Percentiles rank a stretch among this genome's conserved stretches.
Conservation (phyloP, 805 yeast species). For the Yarrowia bubula region DNA sequence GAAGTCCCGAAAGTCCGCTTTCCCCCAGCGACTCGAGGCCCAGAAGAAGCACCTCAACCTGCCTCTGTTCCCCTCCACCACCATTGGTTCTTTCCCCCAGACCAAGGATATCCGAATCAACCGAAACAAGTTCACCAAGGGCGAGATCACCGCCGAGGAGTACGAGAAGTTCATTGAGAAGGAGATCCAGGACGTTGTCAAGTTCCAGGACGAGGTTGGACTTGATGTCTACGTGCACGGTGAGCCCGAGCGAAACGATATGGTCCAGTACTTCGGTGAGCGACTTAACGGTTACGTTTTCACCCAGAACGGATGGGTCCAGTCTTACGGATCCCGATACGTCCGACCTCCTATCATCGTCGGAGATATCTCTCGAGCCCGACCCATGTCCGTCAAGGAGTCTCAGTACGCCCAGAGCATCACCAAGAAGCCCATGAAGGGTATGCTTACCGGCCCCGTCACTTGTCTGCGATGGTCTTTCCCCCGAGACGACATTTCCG, state of each 20-base stretch:
- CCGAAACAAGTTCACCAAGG: conserved; percentile 98
- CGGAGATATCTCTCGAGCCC: conserved; percentile 98
- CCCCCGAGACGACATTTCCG: conserved; percentile 98
- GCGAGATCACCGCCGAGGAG: conserved; percentile 90
- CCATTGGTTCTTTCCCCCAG: conserved; percentile 99
- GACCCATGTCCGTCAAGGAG: conserved; percentile 98
- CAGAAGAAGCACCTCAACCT: conserved; percentile 86
- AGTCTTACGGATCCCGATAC: conserved; percentile 99
- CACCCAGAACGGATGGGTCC: conserved; percentile 99
- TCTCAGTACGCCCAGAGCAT: conserved; percentile 98
- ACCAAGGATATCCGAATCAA: conserved; percentile 97
- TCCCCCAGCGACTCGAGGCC: conserved; percentile 80
- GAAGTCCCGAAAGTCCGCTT: conserved; percentile 81
- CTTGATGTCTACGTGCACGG: conserved; percentile 98
- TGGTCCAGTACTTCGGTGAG: conserved; percentile 99
- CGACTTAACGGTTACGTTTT: conserved; percentile 97
- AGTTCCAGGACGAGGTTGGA: conserved; percentile 99
- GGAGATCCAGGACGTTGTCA: conserved; percentile 92
- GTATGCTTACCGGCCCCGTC: conserved; percentile 99
- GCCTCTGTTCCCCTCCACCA: conserved; percentile 99
- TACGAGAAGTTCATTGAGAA: conserved; percentile 95
- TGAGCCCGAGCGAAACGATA: conserved; percentile 99
- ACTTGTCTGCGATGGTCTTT: conserved; percentile 99
- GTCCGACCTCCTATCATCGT: conserved; percentile 99
- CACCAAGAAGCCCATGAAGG: conserved; percentile 95